phyloP scores from a whole-genome alignment of 2,329 filamentous ascomycete genomes.

The Beauveria brongniartii region DNA sequence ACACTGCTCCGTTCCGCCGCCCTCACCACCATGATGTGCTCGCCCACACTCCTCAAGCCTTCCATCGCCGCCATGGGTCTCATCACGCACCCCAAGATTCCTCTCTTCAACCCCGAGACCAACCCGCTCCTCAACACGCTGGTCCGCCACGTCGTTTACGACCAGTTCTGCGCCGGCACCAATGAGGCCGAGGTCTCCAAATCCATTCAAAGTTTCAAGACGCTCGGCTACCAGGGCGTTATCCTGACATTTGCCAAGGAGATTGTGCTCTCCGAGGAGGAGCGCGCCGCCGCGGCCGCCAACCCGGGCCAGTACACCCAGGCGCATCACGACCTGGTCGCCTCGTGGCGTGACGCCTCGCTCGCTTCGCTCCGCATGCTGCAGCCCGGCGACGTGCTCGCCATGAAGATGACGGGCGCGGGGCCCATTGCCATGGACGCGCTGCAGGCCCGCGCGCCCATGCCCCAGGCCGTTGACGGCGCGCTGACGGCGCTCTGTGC shows the following conservation, averaged over 20 bases:
- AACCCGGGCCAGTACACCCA: slow-evolving; percentile 14
- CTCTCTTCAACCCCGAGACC: slow-evolving; percentile 37
- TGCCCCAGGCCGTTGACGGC: slow-evolving; percentile 50
- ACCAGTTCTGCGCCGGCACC: slow-evolving; percentile 49
- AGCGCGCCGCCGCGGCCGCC: slow-evolving; percentile 13
- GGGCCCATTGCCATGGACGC: slow-evolving; percentile 58
- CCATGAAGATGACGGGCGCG: slow-evolving; percentile 66
- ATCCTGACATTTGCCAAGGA: slow-evolving; percentile 47
- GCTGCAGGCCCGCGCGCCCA: slow-evolving; percentile 50
- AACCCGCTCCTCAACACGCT: slow-evolving; percentile 30
- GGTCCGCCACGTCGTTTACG: slow-evolving; percentile 39
- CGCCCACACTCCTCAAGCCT: slow-evolving; percentile 17
- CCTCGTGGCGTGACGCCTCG: slow-evolving; percentile 45
- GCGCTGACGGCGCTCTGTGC: slow-evolving; percentile 64
- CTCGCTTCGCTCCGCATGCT: slow-evolving; percentile 37
- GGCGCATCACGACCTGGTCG: slow-evolving; percentile 21
- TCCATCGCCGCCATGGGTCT: slow-evolving; percentile 19
- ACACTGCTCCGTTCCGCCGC: slow-evolving; percentile 19
- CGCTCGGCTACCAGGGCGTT: slow-evolving; percentile 42
- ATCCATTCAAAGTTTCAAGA: slow-evolving; percentile 36
- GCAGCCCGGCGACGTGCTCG: slow-evolving; percentile 43
- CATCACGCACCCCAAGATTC: slow-evolving; percentile 23
- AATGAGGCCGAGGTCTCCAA: slow-evolving; percentile 37
- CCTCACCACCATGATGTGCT: slow-evolving; percentile 22
- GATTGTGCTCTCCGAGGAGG: slow-evolving; percentile 25